Conservation (phyloP, 2,329 filamentous ascomycete species). For the Fusarium multiceps region DNA sequence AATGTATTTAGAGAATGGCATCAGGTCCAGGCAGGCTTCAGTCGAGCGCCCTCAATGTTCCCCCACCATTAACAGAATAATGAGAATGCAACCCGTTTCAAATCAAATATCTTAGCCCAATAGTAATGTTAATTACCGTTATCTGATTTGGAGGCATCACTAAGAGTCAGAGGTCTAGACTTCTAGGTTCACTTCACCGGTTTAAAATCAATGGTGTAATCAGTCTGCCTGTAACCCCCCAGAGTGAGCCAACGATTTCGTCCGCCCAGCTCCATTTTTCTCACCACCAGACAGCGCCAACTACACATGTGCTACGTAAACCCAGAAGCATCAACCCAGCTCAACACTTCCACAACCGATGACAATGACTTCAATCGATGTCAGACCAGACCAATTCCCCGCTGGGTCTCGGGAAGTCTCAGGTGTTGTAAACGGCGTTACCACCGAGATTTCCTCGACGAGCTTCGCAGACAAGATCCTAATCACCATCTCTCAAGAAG, state of each 20-base stretch:
- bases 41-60: too few relatives aligned
- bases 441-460: conserved; percentile 78
- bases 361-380: conserved; percentile 55
- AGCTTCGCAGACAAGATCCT: conserved; percentile 91
- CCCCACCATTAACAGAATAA: too few relatives aligned
- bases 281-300: not conserved
- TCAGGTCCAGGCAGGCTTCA: too few relatives aligned
- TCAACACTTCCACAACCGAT: conserved; percentile 25
- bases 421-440: conserved; percentile 72
- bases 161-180: too few relatives aligned
- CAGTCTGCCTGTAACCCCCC: accelerated
- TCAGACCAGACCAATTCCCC: conserved; percentile 72
- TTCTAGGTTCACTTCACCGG: too few relatives aligned
- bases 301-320: not conserved
- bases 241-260: not conserved
- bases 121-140: too few relatives aligned
- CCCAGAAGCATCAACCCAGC: conserved; percentile 1
- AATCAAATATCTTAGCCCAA: too few relatives aligned
- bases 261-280: not conserved
- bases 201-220: not conserved
- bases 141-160: not conserved
- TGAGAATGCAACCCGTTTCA: too few relatives aligned
- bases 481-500: conserved; percentile 87
- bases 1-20: too few relatives aligned
- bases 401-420: conserved; percentile 69